Evolutionary conservation across 2,329 filamentous ascomycete genomes (phyloP).

Genomic region (Pyricularia sp.): DNA sequence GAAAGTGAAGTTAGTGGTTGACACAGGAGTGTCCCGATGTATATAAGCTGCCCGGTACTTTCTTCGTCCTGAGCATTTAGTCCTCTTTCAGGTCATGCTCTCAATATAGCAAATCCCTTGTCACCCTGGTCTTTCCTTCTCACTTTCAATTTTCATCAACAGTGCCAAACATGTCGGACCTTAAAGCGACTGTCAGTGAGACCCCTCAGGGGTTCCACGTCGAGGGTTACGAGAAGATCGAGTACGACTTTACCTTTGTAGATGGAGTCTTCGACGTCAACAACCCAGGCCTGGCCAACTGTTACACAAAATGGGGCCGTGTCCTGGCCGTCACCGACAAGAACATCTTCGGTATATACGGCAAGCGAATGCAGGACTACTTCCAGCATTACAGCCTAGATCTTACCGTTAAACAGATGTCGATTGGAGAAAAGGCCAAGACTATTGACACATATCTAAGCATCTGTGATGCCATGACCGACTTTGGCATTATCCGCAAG

Average conservation of each 20-base stretch:
- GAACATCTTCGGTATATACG: constrained; percentile 63
- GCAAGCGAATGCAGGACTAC: constrained; percentile 55
- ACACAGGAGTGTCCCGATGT: not conserved
- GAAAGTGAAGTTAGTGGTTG: not conserved
- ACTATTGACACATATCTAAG: constrained; percentile 59
- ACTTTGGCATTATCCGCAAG: constrained; percentile 62
- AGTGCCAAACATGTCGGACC: constrained; percentile 51
- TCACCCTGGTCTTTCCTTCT: not conserved
- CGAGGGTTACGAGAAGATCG: constrained; percentile 66
- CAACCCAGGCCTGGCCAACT: constrained; percentile 53
- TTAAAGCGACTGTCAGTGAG: constrained; percentile 40
- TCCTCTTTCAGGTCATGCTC: not conserved
- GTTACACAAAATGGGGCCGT: constrained; percentile 56
- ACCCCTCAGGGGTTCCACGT: constrained; percentile 60
- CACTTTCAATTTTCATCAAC: not conserved
- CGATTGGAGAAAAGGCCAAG: constrained; percentile 69
- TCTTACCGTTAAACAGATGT: constrained; percentile 60
- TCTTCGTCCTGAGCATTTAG: not conserved
- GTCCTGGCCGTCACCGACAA: constrained; percentile 61
- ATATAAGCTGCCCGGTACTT: not conserved
- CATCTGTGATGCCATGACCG: constrained; percentile 66
- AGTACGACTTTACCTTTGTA: constrained; percentile 66
- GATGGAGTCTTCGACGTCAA: constrained; percentile 55
- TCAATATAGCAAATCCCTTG: not conserved
- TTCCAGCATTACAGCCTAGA: constrained; percentile 55